Evolutionary conservation across 164 flowering plant genomes (phyloP).

Genomic region (Berberis thunbergii): DNA sequence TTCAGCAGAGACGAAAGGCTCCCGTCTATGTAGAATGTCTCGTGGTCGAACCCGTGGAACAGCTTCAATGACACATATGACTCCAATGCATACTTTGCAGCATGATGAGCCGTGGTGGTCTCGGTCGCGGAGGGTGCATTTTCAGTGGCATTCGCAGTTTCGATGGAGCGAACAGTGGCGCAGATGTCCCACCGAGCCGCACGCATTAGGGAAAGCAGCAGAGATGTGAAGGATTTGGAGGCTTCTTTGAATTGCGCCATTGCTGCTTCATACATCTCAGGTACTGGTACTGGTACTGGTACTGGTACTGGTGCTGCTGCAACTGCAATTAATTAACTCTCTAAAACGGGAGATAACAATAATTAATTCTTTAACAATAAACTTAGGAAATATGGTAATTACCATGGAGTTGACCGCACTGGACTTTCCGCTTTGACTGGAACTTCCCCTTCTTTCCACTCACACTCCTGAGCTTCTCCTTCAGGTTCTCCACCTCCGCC

Average conservation of each 20-base stretch:
- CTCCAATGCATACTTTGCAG: conserved; percentile 77
- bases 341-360: no score
- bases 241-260: conserved; percentile 63
- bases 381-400: not conserved
- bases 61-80: conserved; percentile 67
- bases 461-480: conserved; percentile 46
- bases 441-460: conserved; percentile 37
- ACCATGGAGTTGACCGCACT: conserved; percentile 30
- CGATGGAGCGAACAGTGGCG: conserved; percentile 80
- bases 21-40: conserved; percentile 92
- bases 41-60: conserved; percentile 91
- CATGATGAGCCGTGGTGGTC: conserved; percentile 35
- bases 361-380: no score
- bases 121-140: conserved; percentile 11
- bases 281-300: conserved; percentile 46
- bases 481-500: conserved; percentile 56
- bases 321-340: conserved; percentile 19
- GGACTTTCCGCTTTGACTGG: conserved; percentile 43
- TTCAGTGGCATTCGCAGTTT: conserved; percentile 12
- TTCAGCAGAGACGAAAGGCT: conserved; percentile 73
- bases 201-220: conserved; percentile 81
- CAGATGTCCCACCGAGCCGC: conserved; percentile 87
- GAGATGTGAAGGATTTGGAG: conserved; percentile 59
- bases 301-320: conserved; percentile 44
- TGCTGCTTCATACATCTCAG: conserved; percentile 56